A percentile compares a stretch with the other conserved stretches of the same genome.
Evolutionary conservation across 1,139 yeast species (phyloP).

Genomic region (Geotrichum europaeum): DNA sequence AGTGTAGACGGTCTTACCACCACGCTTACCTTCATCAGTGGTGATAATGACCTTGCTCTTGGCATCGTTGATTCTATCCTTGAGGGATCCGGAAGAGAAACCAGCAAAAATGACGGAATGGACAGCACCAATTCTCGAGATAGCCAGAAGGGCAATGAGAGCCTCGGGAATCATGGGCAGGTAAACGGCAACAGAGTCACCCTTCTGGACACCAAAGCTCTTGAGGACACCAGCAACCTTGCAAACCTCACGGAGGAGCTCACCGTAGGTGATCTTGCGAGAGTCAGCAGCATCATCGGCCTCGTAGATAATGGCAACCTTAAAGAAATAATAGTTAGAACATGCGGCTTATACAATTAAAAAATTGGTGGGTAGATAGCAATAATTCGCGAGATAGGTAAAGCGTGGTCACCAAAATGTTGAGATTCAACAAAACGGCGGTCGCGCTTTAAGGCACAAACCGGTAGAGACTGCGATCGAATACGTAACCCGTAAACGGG

Average conservation of each 20-base stretch:
- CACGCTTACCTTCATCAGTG: conserved; percentile 94
- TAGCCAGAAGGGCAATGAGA: conserved; percentile 87
- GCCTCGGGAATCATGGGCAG: conserved; percentile 98
- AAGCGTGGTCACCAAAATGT: background rate
- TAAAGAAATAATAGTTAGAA: background rate
- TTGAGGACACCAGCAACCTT: conserved; percentile 81
- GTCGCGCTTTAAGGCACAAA: background rate
- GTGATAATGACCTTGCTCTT: conserved; percentile 84
- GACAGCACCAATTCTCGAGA: conserved; percentile 90
- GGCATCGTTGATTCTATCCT: conserved; percentile 88
- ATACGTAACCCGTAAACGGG: background rate
- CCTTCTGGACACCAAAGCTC: conserved; percentile 79
- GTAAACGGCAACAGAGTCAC: conserved; percentile 95
- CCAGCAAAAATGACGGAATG: conserved; percentile 98
- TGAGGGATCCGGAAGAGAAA: conserved; percentile 87
- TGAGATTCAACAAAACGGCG: background rate
- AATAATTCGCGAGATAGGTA: background rate
- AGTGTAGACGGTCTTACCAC: conserved; percentile 86
- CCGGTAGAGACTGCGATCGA: background rate
- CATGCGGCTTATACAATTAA: background rate
- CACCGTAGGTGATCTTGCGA: conserved; percentile 71
- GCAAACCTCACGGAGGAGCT: conserved; percentile 80
- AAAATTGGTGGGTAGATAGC: background rate
- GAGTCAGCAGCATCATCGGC: conserved; percentile 83
- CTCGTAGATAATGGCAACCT: conserved; percentile 77